Base-by-base conservation (phyloP, 2,329 filamentous ascomycete genomes). In the Fusarium luffae region DNA sequence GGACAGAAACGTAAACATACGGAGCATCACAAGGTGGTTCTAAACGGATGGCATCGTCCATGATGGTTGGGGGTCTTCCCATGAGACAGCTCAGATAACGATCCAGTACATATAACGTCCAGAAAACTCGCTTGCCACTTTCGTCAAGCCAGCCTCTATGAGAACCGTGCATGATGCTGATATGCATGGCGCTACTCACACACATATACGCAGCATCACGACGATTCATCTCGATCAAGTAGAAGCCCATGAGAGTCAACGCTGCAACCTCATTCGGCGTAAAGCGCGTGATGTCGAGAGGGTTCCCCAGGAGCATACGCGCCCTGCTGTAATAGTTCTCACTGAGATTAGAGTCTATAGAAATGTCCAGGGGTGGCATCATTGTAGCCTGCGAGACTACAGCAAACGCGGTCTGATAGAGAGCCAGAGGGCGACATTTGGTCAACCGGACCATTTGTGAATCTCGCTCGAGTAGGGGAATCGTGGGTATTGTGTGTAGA, bases 61-160 rank as follows among this genome's bases (percentile, higher is more conserved):
- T 77, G 14, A 85, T 81, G 4, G 80, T 79, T 0, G 84, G 81
- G 2, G 84, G 83, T 16, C 85, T 80, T 7, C 85, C 85, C 78
- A 85, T 83, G 7, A 86, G 75, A 58, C 82, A 85, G 63, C 84
- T 82, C 43, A 86, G 66, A 75, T 77, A 85, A 47, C 84, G 79
- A 66, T 86, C 84, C 16, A 86, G 73, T n/a, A 84, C 79, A 59
- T 85, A 86, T 4, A 86, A 77, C 0, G 84, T 86, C 85, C 85
- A 86, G 57, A 86, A 86, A 8, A 83, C 77, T 37, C 85, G 77
- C 67, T 83, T 85, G 3, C 79, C 80, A 23, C 74, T 73, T 69
- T 86, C 84, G 43, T 84, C 79, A 5, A 79, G 75, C 68, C 78
- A 80, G 5, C 82, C 83, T 16, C 80, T 76, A 65, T 86, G 82